These are phyloP conservation scores for Saccharum hybrid DNA, from an alignment of 202 grass and related monocot species.

Conservation along the genomic window DNA sequence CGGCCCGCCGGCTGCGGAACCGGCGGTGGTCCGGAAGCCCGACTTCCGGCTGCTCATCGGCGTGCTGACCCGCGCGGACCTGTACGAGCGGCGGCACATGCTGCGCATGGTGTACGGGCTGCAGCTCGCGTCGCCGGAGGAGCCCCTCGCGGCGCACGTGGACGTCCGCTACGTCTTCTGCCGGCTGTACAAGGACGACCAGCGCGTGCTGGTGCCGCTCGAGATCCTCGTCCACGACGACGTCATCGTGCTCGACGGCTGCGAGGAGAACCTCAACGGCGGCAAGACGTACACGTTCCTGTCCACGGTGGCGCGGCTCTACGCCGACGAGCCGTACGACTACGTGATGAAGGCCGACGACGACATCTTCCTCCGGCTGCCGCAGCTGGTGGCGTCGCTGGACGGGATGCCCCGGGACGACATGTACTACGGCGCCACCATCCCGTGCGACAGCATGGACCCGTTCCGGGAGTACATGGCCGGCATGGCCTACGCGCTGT, in stretches of 20 bases:
- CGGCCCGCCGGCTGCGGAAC: not conserved
- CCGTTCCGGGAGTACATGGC: slow-evolving; percentile 63
- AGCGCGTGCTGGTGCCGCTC: slow-evolving; percentile 66
- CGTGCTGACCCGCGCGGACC: slow-evolving; percentile 78
- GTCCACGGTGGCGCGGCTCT: slow-evolving; percentile 42
- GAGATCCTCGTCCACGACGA: slow-evolving; percentile 72
- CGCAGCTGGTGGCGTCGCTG: slow-evolving; percentile 62
- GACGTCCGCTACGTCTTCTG: slow-evolving; percentile 76
- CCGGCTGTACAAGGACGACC: slow-evolving; percentile 70
- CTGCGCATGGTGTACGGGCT: slow-evolving; percentile 80
- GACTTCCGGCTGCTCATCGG: slow-evolving; percentile 86
- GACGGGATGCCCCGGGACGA: slow-evolving; percentile 59
- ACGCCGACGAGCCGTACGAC: slow-evolving; percentile 60
- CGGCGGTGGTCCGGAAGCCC: slow-evolving; percentile 41
- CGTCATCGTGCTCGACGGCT: slow-evolving; percentile 68
- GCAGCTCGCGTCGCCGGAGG: slow-evolving; percentile 37
- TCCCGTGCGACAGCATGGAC: slow-evolving; percentile 64
- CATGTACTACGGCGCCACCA: slow-evolving; percentile 74
- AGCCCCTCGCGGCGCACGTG: slow-evolving; percentile 46
- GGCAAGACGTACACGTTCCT: slow-evolving; percentile 80
- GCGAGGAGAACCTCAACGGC: slow-evolving; percentile 80
- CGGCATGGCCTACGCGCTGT: slow-evolving; percentile 76
- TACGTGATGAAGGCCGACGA: slow-evolving; percentile 88
- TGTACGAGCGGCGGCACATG: slow-evolving; percentile 78
- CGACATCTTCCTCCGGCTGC: slow-evolving; percentile 68